These are phyloP conservation scores for Fusarium sublunatum DNA, from an alignment of 2,329 filamentous ascomycete species.

Conservation along the genomic window DNA sequence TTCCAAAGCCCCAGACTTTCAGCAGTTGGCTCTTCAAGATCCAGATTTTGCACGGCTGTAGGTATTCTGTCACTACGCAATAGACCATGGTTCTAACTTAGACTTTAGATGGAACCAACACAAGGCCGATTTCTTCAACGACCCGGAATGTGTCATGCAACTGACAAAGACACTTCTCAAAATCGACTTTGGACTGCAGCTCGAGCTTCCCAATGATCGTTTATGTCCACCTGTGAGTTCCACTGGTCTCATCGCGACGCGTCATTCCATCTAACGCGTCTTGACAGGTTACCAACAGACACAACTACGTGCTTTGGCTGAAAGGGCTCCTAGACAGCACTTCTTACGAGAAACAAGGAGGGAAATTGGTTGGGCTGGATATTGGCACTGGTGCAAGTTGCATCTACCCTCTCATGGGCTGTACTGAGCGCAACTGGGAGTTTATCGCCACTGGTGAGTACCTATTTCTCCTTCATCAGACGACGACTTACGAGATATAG, in stretches of 20 bases:
- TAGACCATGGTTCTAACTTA: not conserved
- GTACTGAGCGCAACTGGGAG: conserved; percentile 76
- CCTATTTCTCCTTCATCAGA: not conserved
- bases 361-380: conserved; percentile 77
- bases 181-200: conserved; percentile 76
- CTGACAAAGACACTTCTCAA: conserved; percentile 83
- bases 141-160: conserved; percentile 80
- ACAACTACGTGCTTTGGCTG: conserved; percentile 93
- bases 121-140: conserved; percentile 71
- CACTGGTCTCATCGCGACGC: not conserved
- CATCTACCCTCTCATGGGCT: conserved; percentile 89
- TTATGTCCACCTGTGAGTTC: conserved; percentile 82
- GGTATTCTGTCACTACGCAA: not conserved
- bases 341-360: conserved; percentile 59
- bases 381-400: conserved; percentile 91
- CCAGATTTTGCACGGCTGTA: conserved; percentile 57
- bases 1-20: conserved; percentile 56
- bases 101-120: conserved; percentile 36
- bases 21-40: conserved; percentile 55
- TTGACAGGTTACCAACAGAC: conserved; percentile 68
- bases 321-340: conserved; percentile 83
- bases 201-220: conserved; percentile 80
- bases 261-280: conserved; percentile 14
- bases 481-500: conserved; percentile 51
- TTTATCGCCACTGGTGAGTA: conserved; percentile 71